These are phyloP conservation scores for Haplosporangium gracile DNA, from an alignment of 192 early-diverging fungal genomes.

Conservation along the genomic window DNA sequence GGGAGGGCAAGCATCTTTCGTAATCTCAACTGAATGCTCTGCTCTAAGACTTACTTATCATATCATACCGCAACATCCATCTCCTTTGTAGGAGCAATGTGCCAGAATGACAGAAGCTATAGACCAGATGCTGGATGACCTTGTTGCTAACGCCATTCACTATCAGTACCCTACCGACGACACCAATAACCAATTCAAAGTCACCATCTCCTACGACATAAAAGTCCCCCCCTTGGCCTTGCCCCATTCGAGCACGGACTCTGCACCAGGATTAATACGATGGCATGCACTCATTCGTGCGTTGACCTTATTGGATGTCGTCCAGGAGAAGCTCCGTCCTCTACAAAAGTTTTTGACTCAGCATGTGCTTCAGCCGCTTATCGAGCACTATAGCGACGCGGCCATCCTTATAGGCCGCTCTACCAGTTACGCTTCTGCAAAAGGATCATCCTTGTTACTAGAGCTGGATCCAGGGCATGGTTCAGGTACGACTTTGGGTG, in stretches of 20 bases:
- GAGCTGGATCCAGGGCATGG: not conserved
- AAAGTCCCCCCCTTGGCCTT: slow-evolving; percentile 34
- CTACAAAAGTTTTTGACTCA: slow-evolving; percentile 27
- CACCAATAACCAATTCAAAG: not conserved
- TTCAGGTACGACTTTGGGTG: not conserved
- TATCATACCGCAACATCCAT: not conserved
- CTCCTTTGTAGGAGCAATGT: slow-evolving; percentile 32
- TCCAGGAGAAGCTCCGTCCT: slow-evolving; percentile 25
- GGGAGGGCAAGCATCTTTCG: too few relatives aligned
- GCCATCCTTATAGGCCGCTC: not conserved
- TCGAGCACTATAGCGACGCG: slow-evolving; percentile 14
- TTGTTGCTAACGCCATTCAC: slow-evolving; percentile 27
- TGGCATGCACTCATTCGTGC: slow-evolving; percentile 46
- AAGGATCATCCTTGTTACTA: slow-evolving; percentile 19
- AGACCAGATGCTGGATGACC: slow-evolving; percentile 50
- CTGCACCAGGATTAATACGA: slow-evolving; percentile 28
- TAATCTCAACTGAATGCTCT: too few relatives aligned
- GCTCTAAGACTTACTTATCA: not conserved
- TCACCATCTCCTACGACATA: slow-evolving; percentile 31
- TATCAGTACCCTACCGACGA: not conserved
- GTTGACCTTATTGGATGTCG: slow-evolving; percentile 33
- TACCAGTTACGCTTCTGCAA: slow-evolving; percentile 13
- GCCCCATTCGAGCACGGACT: slow-evolving; percentile 9
- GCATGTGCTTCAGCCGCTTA: slow-evolving; percentile 36
- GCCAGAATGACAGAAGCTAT: slow-evolving; percentile 40